phyloP scores from a whole-genome alignment of 2,329 filamentous ascomycete genomes.

The Colletotrichum australisinense region DNA sequence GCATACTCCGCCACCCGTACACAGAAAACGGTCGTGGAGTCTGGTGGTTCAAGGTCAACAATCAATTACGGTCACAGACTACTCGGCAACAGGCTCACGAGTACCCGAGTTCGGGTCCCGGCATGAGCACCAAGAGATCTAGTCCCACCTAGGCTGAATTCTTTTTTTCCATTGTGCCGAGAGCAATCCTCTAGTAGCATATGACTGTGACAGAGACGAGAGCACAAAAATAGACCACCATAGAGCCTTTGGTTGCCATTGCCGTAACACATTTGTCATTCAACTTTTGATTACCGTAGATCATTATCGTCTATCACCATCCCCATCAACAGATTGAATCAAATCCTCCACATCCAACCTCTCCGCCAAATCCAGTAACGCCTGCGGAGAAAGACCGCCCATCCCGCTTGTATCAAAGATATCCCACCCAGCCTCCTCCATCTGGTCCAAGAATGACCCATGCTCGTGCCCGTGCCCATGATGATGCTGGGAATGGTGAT shows the following conservation, averaged over 20 bases:
- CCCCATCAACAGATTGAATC: constrained; percentile 28
- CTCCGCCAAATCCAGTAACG: constrained; percentile 45
- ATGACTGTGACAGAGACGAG: too few relatives aligned
- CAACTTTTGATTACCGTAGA: neutral
- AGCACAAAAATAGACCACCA: neutral
- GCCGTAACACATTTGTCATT: neutral
- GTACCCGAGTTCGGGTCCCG: too few relatives aligned
- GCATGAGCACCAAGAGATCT: too few relatives aligned
- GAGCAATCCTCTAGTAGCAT: too few relatives aligned
- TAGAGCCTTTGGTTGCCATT: neutral
- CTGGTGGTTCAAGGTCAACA: too few relatives aligned
- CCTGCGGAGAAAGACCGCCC: constrained; percentile 45
- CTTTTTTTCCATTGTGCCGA: too few relatives aligned
- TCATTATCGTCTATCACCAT: neutral
- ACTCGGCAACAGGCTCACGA: too few relatives aligned
- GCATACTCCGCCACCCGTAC: too few relatives aligned
- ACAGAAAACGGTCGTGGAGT: too few relatives aligned
- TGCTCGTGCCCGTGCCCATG: constrained; percentile 24
- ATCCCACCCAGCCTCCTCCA: constrained; percentile 43
- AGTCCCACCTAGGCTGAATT: too few relatives aligned
- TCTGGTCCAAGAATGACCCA: constrained; percentile 23
- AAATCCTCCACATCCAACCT: constrained; percentile 41
- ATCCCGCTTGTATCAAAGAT: constrained; percentile 45
- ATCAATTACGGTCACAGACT: too few relatives aligned
- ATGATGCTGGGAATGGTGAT: constrained; percentile 19